phyloP scores from a whole-genome alignment of 805 yeast genomes.

The Candida michaelii region DNA sequence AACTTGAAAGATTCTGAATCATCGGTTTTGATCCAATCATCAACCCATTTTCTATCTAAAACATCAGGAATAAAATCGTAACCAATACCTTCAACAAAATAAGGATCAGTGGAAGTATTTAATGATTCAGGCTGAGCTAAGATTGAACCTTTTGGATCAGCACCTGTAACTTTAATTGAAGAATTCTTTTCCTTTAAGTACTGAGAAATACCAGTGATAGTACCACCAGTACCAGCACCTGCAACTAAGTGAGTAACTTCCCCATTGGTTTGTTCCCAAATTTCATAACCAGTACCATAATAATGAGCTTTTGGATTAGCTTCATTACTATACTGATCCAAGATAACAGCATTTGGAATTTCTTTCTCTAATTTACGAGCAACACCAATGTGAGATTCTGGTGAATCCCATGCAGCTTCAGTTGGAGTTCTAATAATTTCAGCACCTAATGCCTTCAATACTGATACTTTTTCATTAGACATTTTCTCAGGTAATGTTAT shows the following conservation, averaged over 20 bases:
- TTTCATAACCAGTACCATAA: constrained; percentile 80
- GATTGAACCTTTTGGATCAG: constrained; percentile 86
- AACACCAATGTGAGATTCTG: constrained; percentile 88
- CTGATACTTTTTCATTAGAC: constrained; percentile 89
- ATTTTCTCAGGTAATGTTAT: constrained; percentile 88
- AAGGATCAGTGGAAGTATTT: constrained; percentile 56
- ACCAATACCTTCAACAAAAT: constrained; percentile 89
- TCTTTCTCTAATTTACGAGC: constrained; percentile 78
- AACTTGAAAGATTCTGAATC: constrained; percentile 76
- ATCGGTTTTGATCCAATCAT: constrained; percentile 83
- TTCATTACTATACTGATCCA: constrained; percentile 78
- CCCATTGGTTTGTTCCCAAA: constrained; percentile 77
- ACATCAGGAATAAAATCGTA: constrained; percentile 87
- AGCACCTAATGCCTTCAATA: constrained; percentile 85
- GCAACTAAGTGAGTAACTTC: constrained; percentile 75
- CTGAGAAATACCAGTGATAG: constrained; percentile 86
- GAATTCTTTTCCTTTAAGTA: constrained; percentile 73
- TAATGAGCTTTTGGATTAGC: constrained; percentile 85
- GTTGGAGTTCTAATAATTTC: constrained; percentile 90
- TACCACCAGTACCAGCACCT: constrained; percentile 97
- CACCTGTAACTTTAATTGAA: constrained; percentile 64
- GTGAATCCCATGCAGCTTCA: constrained; percentile 91
- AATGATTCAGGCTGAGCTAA: constrained; percentile 76
- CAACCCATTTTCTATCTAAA: constrained; percentile 62
- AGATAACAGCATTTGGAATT: constrained; percentile 79